These are phyloP conservation scores for Fusarium veterinarium DNA, from an alignment of 2,329 filamentous ascomycete genomes.

Conservation along the genomic window DNA sequence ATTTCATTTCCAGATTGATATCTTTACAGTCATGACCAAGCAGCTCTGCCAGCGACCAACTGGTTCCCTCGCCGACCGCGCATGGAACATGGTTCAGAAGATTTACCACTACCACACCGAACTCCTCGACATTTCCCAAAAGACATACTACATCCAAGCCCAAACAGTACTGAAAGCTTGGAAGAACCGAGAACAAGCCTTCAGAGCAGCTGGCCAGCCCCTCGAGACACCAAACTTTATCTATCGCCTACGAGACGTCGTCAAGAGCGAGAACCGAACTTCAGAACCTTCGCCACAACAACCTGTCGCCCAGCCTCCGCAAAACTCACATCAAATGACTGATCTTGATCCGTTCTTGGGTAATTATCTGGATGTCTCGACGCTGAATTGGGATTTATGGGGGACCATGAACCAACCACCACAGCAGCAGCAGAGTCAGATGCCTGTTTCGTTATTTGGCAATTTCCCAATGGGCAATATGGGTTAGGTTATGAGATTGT, in stretches of 20 bases:
- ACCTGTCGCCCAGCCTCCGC: constrained; percentile 45
- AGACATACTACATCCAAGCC: constrained; percentile 58
- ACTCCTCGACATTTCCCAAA: constrained; percentile 61
- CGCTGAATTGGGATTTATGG: constrained; percentile 61
- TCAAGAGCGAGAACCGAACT: constrained; percentile 54
- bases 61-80: constrained; percentile 64
- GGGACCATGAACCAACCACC: constrained; percentile 44
- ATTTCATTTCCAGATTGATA: constrained; percentile 66
- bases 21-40: constrained; percentile 66
- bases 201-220: constrained; percentile 51
- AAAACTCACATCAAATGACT: constrained; percentile 40
- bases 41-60: constrained; percentile 62
- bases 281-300: constrained; percentile 44
- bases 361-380: constrained; percentile 57
- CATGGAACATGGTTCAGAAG: constrained; percentile 61
- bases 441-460: constrained; percentile 49
- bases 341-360: constrained; percentile 59
- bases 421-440: constrained; percentile 37
- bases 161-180: constrained; percentile 64
- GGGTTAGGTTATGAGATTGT: constrained; percentile 10
- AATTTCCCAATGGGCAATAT: constrained; percentile 46
- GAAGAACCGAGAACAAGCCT: constrained; percentile 60
- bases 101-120: constrained; percentile 63
- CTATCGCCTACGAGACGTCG: constrained; percentile 54
- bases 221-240: constrained; percentile 61